A percentile compares a stretch with the other conserved stretches of the same genome.
Evolutionary conservation across 441 rosid genomes (phyloP).

Genomic region (Arabidopsis lyrata): DNA sequence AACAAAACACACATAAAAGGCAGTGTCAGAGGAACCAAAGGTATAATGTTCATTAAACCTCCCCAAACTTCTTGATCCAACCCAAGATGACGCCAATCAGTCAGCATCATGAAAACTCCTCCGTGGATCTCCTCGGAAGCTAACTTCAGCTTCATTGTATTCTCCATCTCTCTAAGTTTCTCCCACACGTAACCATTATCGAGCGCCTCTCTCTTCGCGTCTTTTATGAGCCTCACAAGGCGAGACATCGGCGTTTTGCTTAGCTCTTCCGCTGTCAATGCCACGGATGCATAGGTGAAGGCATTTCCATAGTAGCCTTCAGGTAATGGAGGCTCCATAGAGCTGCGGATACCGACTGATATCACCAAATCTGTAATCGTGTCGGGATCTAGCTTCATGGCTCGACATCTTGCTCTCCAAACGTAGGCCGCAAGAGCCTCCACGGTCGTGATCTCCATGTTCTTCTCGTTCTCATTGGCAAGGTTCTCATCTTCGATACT

Average conservation of each 20-base stretch:
- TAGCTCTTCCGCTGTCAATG: not conserved
- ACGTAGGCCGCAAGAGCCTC: not conserved
- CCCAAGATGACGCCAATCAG: constrained; percentile 57
- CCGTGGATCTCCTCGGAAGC: not conserved
- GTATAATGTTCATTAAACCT: constrained; percentile 47
- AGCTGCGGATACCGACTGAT: not conserved
- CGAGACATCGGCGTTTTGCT: not conserved
- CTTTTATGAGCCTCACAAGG: not conserved
- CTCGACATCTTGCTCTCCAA: not conserved
- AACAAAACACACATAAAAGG: constrained; percentile 45
- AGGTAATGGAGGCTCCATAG: not conserved
- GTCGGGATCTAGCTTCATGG: not conserved
- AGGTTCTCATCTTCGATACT: not conserved
- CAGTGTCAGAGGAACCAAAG: constrained; percentile 41
- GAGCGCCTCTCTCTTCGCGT: not conserved
- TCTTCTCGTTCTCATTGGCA: not conserved
- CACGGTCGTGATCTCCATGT: not conserved
- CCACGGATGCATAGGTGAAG: not conserved
- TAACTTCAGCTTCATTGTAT: not conserved
- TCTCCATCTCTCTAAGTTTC: not conserved
- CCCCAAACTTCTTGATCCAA: constrained; percentile 44
- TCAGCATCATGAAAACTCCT: constrained; percentile 28
- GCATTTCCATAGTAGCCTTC: not conserved
- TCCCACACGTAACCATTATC: not conserved
- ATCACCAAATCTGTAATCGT: not conserved